Evolutionary conservation across 129 eudicot species (phyloP).

Genomic region (Oenanthe sinensis): DNA sequence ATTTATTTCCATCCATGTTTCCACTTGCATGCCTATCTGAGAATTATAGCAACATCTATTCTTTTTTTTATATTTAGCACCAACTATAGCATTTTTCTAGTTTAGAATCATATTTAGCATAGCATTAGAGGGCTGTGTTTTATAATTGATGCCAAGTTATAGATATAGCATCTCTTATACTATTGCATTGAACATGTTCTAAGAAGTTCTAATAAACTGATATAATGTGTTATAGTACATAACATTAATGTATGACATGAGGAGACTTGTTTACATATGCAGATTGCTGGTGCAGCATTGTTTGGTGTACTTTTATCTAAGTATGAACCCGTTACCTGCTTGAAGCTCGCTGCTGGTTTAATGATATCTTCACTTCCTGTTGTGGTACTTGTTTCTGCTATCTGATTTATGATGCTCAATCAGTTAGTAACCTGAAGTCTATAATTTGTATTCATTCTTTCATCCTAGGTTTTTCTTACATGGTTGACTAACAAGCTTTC

Average conservation of each 20-base stretch:
- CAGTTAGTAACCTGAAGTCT: constrained; percentile 6
- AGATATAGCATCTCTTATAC: too few species aligned
- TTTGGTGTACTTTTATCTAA: constrained; percentile 81
- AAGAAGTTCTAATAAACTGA: not conserved
- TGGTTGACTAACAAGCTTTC: constrained; percentile 94
- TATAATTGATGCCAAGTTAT: too few species aligned
- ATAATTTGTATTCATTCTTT: constrained; percentile 9
- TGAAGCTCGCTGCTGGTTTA: constrained; percentile 74
- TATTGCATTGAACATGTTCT: too few species aligned
- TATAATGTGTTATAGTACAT: constrained; percentile 3
- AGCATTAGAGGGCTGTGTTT: too few species aligned
- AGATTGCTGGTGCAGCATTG: constrained; percentile 96
- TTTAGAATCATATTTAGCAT: too few species aligned
- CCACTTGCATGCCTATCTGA: too few species aligned
- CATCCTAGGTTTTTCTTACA: constrained; percentile 55
- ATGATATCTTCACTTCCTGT: constrained; percentile 86
- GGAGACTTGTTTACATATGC: constrained; percentile 18
- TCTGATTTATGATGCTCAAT: constrained; percentile 5
- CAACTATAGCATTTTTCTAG: too few species aligned
- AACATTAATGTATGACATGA: not conserved
- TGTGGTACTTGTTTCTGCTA: constrained; percentile 44
- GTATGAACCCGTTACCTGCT: constrained; percentile 73
- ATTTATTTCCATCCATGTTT: too few species aligned
- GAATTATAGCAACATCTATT: too few species aligned
- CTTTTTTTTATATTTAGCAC: too few species aligned